phyloP scores from a whole-genome alignment of 2,329 filamentous ascomycete species.

The Cladorrhinum sp. region DNA sequence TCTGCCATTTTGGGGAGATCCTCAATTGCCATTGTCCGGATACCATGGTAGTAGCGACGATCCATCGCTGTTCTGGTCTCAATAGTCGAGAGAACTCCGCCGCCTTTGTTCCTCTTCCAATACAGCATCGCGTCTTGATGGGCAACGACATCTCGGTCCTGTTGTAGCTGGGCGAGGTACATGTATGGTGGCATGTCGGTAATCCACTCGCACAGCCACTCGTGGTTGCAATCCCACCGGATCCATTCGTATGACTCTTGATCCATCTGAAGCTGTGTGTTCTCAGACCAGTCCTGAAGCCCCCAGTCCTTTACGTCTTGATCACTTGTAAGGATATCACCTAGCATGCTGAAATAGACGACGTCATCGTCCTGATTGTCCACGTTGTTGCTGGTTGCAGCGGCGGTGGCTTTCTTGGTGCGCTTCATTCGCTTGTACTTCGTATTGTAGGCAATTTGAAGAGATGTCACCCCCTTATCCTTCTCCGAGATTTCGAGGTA shows the following conservation, averaged over 20 bases:
- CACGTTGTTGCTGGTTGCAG: slow-evolving; percentile 53
- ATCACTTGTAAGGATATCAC: slow-evolving; percentile 80
- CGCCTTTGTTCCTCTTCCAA: slow-evolving; percentile 63
- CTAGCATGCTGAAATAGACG: slow-evolving; percentile 83
- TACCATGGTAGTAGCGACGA: slow-evolving; percentile 86
- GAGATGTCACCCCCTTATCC: slow-evolving; percentile 65
- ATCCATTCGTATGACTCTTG: slow-evolving; percentile 99
- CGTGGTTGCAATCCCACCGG: slow-evolving; percentile 94
- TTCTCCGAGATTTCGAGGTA: slow-evolving; percentile 93
- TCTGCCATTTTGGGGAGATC: slow-evolving; percentile 73
- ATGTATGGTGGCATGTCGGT: slow-evolving; percentile 88
- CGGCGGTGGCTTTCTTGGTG: slow-evolving; percentile 75
- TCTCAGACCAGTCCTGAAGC: slow-evolving; percentile 82
- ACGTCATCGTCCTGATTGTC: slow-evolving; percentile 69
- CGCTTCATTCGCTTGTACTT: slow-evolving; percentile 98
- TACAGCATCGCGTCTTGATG: slow-evolving; percentile 74
- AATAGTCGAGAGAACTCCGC: slow-evolving; percentile 83
- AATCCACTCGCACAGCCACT: slow-evolving; percentile 89
- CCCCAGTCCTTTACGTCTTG: slow-evolving; percentile 83
- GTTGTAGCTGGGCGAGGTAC: slow-evolving; percentile 95
- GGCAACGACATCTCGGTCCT: slow-evolving; percentile 95
- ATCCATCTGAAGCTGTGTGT: slow-evolving; percentile 88
- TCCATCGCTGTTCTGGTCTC: slow-evolving; percentile 88
- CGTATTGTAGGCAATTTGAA: slow-evolving; percentile 97
- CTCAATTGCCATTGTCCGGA: slow-evolving; percentile 79